Conservation (phyloP, 169 alveolate genomes). For the Plasmodium chabaudi region DNA sequence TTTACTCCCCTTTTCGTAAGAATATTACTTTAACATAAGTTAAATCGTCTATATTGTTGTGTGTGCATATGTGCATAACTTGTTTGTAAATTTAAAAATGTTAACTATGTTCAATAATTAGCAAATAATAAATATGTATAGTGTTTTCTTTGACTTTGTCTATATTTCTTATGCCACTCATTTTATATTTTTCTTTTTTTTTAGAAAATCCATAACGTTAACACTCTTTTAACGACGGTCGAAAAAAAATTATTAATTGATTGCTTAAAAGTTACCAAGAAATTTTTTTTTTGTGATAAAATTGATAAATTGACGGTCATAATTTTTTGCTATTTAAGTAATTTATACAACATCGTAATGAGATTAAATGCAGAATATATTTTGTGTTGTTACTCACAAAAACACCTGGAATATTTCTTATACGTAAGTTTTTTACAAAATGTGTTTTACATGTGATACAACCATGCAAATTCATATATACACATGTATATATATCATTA, state of each 20-base stretch:
- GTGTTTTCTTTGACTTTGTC: background rate
- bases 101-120: no score
- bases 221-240: constrained; percentile 52
- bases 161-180: background rate
- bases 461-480: background rate
- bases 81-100: no score
- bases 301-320: constrained; percentile 55
- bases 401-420: constrained; percentile 62
- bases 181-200: constrained; percentile 5
- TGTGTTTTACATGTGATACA: background rate
- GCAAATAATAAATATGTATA: no score
- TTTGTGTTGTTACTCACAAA: constrained; percentile 59
- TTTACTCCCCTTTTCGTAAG: constrained; percentile 72
- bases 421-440: constrained; percentile 41
- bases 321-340: constrained; percentile 65
- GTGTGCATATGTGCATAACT: no score
- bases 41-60: no score
- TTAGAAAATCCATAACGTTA: constrained; percentile 43
- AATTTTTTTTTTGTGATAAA: constrained; percentile 47
- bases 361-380: constrained; percentile 68
- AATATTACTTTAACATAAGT: background rate
- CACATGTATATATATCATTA: constrained; percentile 6
- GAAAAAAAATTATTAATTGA: constrained; percentile 65
- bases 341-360: constrained; percentile 71
- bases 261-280: constrained; percentile 68